Evolutionary conservation across 2,329 filamentous ascomycete genomes (phyloP).

Genomic region (Endocalyx cinctus): DNA sequence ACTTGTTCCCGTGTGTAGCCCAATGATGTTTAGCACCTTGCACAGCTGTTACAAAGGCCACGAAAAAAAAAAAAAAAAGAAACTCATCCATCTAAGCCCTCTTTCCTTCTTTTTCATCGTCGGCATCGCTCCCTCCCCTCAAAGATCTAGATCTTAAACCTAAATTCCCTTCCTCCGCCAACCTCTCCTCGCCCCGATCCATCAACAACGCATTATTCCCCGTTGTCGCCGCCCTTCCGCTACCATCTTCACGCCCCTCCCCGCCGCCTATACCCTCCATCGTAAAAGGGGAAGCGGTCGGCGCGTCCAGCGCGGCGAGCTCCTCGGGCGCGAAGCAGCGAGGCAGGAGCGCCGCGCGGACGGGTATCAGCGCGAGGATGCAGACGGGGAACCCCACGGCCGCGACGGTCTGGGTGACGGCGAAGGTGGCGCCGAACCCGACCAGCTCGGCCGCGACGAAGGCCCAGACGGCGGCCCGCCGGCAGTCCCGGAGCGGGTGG

Average conservation of each 20-base stretch:
- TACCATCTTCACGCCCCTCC: conserved; percentile 19
- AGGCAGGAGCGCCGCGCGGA: conserved; percentile 61
- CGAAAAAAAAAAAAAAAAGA: too few species aligned
- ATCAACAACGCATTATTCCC: too few species aligned
- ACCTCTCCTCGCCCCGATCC: too few species aligned
- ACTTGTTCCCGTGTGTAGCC: too few species aligned
- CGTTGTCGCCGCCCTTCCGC: conserved; percentile 5
- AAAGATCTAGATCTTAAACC: too few species aligned
- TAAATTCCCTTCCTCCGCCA: too few species aligned
- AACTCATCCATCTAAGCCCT: too few species aligned
- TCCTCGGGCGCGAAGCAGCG: conserved; percentile 56
- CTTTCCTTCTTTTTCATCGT: too few species aligned
- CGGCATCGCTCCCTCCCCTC: too few species aligned
- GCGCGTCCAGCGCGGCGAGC: conserved; percentile 61
- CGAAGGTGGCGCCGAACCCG: conserved; percentile 73
- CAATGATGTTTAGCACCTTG: too few species aligned
- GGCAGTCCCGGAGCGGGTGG: conserved; percentile 57
- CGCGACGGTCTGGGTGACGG: conserved; percentile 77
- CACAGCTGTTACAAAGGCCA: too few species aligned
- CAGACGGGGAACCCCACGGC: conserved; percentile 77
- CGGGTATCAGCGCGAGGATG: conserved; percentile 64
- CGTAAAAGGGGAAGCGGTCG: conserved; percentile 69
- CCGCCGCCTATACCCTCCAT: conserved; percentile 72
- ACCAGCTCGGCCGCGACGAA: conserved; percentile 66
- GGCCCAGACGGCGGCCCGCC: conserved; percentile 60